Base-by-base conservation (phyloP, 2,329 filamentous ascomycete species). In the Metarhizium sp. region DNA sequence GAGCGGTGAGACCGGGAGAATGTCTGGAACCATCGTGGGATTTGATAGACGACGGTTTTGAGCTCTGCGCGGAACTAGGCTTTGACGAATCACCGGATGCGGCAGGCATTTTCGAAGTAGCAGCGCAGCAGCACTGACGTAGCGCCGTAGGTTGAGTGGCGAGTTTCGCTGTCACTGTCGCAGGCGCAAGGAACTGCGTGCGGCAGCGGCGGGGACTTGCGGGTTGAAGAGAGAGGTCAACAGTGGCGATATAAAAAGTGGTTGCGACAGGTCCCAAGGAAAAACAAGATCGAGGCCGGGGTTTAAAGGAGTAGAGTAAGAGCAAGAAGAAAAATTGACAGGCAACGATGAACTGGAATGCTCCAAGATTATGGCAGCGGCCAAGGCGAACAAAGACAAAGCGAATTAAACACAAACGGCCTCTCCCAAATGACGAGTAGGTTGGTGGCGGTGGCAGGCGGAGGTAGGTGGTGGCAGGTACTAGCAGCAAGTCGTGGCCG, bases 21-120 rank as follows among this genome's bases (percentile, higher is more conserved):
- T 64, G 68, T 57, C 66, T 71, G 56, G 64, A 64, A 52, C 67
- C 70, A 59, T 78, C 73, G 56, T 77, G 68, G 36, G 78, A 80
- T 60, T 53, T 55, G 20, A 58, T 55, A 2, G 56, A 58, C 25
- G 56, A 51, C 18, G 53, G 47, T 48, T 58, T 58, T 8, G 56
- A 58, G 43, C 46, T 58, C 20, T 53, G 50, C 18, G 56, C 53
- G 38, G 56, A 55, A 32, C 32, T 58, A 25, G 53, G 50, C n/a
- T 55, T 55, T 20, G 53, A 45, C 53, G 56, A 51, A 25, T 54
- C 25, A 29, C 34, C 46, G 32, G 55, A 55, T 38, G 55, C 46
- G 20, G 51, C 48, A 18, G 55, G 55, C 55, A 56, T 56, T 29
- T 46, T 55, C 18, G 51, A 40, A 34, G 13, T 16, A 14, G 45